Evolutionary conservation across 805 yeast genomes (phyloP), one percentile per base, ranked within the genome.

Genomic region (Pichia manshurica): DNA sequence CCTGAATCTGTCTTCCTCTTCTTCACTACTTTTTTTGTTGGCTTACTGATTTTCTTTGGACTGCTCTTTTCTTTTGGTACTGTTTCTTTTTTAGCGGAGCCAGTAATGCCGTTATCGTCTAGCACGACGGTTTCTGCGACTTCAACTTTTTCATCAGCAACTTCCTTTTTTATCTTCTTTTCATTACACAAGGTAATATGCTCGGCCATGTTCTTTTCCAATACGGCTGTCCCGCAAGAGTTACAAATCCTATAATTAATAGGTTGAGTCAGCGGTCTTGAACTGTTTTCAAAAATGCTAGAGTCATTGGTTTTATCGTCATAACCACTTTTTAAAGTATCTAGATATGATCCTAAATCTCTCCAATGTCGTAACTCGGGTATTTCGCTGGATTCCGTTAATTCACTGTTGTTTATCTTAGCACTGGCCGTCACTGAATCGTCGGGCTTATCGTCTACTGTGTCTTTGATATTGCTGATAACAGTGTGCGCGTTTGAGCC

Each of bases 211-310:
- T 63, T 59, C 2, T 60, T 52, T 31, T 64, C 68, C 20, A 74
- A 54, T 1, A 75, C 64, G 2, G 81, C 81, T 45, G 70, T 65
- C 39, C 66, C 66, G 55, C 81, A 76, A 43, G 61, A 60, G 44
- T 71, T 74, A 57, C 81, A 76, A 42, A 73, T 68, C 35, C 76
- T 60, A 52, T 75, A 76, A 28, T 66, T 66, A 4, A 73, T 40
- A 1, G 71, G 69, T 12, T 63, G 62, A 13, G 57, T 57, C 20
- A 76, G 58, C 3, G 78, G 77, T 42, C 63, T 63, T 20, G 49
- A 59, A 16, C 28, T 34, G n/a, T 8, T 13, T 3, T 8, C 21
- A 16, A 39, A 35, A 7, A 39, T 15, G 29, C 29, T 10, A 25
- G 29, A 25, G 6, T 50, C 54, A 35, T 40, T 36, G 8, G 44